These are phyloP conservation scores for Ophiostoma perfectum DNA, from an alignment of 2,329 filamentous ascomycete species.

Conservation along the genomic window DNA sequence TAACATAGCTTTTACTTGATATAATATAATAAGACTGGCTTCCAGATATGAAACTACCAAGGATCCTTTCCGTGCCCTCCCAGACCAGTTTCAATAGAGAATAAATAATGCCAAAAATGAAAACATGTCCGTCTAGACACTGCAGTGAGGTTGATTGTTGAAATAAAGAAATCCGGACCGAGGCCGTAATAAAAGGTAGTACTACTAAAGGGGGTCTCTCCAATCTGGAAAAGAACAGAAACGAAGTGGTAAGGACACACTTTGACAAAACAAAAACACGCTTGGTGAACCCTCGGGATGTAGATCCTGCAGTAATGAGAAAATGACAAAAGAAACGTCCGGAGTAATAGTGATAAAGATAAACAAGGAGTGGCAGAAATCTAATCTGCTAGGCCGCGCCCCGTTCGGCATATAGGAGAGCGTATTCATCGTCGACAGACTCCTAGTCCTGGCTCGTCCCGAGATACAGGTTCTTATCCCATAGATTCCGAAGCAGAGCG, in stretches of 20 bases:
- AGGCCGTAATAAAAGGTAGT: background rate
- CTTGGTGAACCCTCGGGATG: background rate
- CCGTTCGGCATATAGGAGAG: background rate
- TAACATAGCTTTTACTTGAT: too few species aligned
- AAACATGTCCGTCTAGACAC: background rate
- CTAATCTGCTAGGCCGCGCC: background rate
- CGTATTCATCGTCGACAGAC: constrained; percentile 22
- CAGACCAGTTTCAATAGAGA: background rate
- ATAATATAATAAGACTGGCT: too few species aligned
- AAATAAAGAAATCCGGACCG: background rate
- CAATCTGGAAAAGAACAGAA: background rate
- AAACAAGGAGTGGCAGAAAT: background rate
- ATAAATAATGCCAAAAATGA: background rate
- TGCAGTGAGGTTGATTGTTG: background rate
- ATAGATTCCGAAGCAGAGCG: constrained; percentile 51
- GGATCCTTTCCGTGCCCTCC: too few species aligned
- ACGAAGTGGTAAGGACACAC: background rate
- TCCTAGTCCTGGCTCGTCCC: constrained; percentile 49
- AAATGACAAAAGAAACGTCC: background rate
- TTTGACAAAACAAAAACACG: background rate
- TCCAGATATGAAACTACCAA: too few species aligned
- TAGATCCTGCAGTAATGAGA: constrained; percentile 2
- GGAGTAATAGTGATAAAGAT: background rate
- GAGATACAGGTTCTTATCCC: constrained; percentile 57
- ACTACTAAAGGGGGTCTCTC: background rate